Percentiles rank a stretch among this genome's conserved stretches.
Conservation (phyloP, 1,284 basidiomycete species). For the Volvariella surrecta region DNA sequence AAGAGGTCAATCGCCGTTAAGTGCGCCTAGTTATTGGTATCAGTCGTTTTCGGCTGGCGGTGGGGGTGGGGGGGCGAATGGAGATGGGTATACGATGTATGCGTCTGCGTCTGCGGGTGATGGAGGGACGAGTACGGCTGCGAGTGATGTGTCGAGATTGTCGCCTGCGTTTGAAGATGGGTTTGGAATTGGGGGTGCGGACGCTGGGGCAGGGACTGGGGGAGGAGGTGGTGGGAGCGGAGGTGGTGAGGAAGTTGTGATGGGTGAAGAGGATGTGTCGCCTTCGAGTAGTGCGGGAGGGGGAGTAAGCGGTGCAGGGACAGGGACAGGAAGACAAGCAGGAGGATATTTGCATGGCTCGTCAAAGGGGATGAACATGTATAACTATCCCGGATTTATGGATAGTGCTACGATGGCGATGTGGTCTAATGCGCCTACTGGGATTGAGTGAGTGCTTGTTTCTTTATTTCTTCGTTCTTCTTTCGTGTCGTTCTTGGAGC, state of each 20-base stretch:
- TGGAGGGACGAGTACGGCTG: background rate
- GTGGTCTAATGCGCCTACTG: constrained; percentile 50
- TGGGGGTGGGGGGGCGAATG: constrained; percentile 7
- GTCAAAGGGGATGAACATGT: constrained; percentile 3
- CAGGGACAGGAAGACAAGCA: too few relatives aligned
- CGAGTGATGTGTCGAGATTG: background rate
- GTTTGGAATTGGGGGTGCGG: too few relatives aligned
- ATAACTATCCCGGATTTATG: constrained; percentile 14
- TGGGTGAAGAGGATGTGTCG: too few relatives aligned
- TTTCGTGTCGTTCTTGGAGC: constrained; percentile 1
- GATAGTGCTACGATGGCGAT: constrained; percentile 44
- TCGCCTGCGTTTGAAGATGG: background rate
- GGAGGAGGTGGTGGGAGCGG: too few relatives aligned
- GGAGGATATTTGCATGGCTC: too few relatives aligned
- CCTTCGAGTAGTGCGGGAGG: too few relatives aligned
- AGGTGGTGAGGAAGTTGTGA: too few relatives aligned
- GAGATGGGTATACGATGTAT: constrained; percentile 4
- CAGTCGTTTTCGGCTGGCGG: constrained; percentile 4
- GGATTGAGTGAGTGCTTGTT: constrained; percentile 40
- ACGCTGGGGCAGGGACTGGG: too few relatives aligned
- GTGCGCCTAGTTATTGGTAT: background rate
- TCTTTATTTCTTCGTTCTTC: constrained; percentile 3
- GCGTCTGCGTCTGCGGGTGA: too few relatives aligned
- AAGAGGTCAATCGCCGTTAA: constrained; percentile 2
- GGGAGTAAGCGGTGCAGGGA: too few relatives aligned